These are phyloP conservation scores for Sporothrix schenckii DNA, from an alignment of 2,329 filamentous ascomycete genomes.

Conservation along the genomic window DNA sequence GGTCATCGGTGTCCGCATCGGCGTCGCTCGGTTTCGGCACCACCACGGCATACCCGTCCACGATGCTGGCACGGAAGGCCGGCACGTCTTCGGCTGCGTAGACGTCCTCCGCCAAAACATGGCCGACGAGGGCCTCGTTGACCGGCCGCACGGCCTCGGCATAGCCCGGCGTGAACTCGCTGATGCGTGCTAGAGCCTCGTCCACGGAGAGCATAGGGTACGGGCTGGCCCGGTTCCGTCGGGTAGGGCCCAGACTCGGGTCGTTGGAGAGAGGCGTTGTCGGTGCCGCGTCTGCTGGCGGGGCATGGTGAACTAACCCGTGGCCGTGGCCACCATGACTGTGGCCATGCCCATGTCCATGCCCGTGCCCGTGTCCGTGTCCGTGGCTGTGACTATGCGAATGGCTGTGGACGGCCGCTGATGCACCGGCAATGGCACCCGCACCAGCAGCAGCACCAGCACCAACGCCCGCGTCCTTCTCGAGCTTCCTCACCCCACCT, in stretches of 20 bases:
- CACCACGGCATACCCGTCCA: constrained; percentile 91
- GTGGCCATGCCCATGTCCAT: constrained; percentile 53
- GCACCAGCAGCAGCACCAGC: constrained; percentile 34
- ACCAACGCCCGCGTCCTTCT: constrained; percentile 75
- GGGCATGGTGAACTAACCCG: constrained; percentile 73
- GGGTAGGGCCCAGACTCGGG: constrained; percentile 62
- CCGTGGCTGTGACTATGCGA: constrained; percentile 55
- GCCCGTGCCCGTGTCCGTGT: constrained; percentile 48
- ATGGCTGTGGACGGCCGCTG: constrained; percentile 40
- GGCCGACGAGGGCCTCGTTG: constrained; percentile 68
- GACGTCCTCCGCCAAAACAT: constrained; percentile 81
- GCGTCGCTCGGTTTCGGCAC: constrained; percentile 49
- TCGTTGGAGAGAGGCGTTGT: constrained; percentile 59
- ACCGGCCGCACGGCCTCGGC: constrained; percentile 62
- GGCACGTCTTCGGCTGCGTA: constrained; percentile 80
- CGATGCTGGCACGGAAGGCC: constrained; percentile 92
- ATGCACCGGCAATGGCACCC: constrained; percentile 34
- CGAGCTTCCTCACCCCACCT: constrained; percentile 80
- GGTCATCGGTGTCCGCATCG: no score
- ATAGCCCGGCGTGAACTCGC: constrained; percentile 70
- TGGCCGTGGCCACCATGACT: constrained; percentile 58
- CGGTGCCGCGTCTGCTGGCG: constrained; percentile 53
- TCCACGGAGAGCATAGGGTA: constrained; percentile 90
- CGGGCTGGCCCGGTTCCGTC: constrained; percentile 80
- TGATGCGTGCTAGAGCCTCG: constrained; percentile 74